A percentile compares a stretch with the other conserved stretches of the same genome.
Conservation (phyloP, 2,329 filamentous ascomycete genomes). For the Penicillium sp. region DNA sequence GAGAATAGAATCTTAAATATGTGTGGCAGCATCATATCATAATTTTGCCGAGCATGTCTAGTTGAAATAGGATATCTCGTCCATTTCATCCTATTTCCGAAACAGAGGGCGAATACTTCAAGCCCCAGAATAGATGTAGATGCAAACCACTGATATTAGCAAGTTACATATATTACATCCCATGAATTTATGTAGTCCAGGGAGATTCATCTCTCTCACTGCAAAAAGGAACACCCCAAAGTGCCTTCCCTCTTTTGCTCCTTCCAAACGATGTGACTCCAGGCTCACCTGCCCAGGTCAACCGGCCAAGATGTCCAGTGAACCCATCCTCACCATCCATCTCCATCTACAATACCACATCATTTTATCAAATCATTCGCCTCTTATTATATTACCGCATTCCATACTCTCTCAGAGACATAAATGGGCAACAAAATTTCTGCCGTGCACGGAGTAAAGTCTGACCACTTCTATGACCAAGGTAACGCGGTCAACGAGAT, state of each 20-base stretch:
- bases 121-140: not conserved
- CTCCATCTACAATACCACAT: not conserved
- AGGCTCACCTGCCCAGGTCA: not conserved
- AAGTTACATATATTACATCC: no score
- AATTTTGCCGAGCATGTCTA: not conserved
- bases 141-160: not conserved
- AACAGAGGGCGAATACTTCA: not conserved
- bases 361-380: not conserved
- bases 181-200: not conserved
- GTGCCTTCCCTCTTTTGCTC: not conserved
- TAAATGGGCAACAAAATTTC: constrained; percentile 38
- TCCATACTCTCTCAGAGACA: not conserved
- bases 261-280: not conserved
- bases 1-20: not conserved
- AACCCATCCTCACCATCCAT: not conserved
- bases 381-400: not conserved
- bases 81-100: no score
- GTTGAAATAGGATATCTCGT: not conserved
- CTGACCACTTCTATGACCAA: constrained; percentile 33
- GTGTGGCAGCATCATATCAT: no score
- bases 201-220: not conserved
- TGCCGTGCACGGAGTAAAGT: constrained; percentile 33
- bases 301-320: not conserved
- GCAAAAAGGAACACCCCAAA: not conserved
- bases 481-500: constrained; percentile 41